Conservation (phyloP, 169 alveolate genomes). For the Cryptosporidium muris region DNA sequence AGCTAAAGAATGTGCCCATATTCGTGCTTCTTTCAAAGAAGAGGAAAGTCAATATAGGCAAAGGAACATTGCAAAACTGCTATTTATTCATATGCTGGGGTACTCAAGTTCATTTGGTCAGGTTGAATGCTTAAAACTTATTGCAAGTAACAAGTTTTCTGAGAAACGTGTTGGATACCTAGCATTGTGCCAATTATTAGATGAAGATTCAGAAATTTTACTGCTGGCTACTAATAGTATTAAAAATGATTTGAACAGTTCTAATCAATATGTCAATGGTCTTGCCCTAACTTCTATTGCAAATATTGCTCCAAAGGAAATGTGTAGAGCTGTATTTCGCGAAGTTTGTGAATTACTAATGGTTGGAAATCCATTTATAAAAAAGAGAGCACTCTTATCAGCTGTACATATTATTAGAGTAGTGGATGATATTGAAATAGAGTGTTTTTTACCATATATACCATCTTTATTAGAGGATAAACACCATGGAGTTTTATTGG, state of each 20-base stretch:
- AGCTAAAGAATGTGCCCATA: constrained; percentile 97
- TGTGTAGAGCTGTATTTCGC: constrained; percentile 94
- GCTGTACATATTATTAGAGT: constrained; percentile 84
- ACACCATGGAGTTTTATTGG: constrained; percentile 95
- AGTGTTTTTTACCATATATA: constrained; percentile 86
- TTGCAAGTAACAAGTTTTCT: constrained; percentile 94
- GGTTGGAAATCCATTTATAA: constrained; percentile 92
- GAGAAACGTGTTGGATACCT: constrained; percentile 97
- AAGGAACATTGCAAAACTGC: constrained; percentile 96
- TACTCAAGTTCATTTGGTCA: constrained; percentile 96
- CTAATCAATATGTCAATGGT: constrained; percentile 93
- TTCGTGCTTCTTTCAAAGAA: constrained; percentile 94
- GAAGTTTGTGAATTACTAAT: constrained; percentile 91
- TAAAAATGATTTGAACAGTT: constrained; percentile 94
- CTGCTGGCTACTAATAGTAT: constrained; percentile 97
- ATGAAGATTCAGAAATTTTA: constrained; percentile 96
- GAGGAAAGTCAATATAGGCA: constrained; percentile 88
- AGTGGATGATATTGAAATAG: constrained; percentile 73
- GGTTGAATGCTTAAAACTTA: constrained; percentile 96
- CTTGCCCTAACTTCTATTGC: constrained; percentile 97
- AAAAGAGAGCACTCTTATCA: constrained; percentile 94
- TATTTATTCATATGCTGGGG: constrained; percentile 96
- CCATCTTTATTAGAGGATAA: constrained; percentile 92
- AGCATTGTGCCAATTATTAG: constrained; percentile 95
- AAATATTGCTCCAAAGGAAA: constrained; percentile 96